phyloP scores from a whole-genome alignment of 495 filamentous ascomycete genomes.

The Lasiosphaeris hirsuta region DNA sequence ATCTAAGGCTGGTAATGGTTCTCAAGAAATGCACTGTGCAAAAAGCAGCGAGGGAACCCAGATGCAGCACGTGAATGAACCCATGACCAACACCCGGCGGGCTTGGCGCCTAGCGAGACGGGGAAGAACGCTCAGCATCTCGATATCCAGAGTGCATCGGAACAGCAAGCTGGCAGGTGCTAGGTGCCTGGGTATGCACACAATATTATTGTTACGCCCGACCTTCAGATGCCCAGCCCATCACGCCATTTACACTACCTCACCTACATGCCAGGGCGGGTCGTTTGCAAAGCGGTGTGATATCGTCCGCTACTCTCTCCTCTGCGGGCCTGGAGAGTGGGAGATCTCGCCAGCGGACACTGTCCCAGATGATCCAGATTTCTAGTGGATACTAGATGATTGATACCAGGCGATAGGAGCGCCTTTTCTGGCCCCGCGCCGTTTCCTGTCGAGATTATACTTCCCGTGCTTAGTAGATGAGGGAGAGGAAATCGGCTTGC shows the following conservation, averaged over 20 bases:
- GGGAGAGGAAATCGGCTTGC: constrained; percentile 19
- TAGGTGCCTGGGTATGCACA: no score
- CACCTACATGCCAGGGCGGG: not conserved
- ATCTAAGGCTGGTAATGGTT: no score
- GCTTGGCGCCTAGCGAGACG: not conserved
- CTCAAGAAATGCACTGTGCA: no score
- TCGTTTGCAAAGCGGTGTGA: constrained; percentile 5
- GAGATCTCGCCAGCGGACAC: not conserved
- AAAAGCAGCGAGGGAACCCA: no score
- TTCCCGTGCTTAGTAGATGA: not conserved
- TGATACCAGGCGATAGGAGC: not conserved
- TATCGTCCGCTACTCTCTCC: not conserved
- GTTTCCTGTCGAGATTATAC: constrained; percentile 3
- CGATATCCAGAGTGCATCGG: not conserved
- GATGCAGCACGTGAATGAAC: constrained; percentile 7
- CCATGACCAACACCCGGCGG: not conserved
- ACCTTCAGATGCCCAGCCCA: not conserved
- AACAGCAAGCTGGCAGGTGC: no score
- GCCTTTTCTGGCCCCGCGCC: not conserved
- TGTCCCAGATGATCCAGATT: not conserved
- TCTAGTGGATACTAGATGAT: not conserved
- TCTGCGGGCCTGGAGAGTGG: not conserved
- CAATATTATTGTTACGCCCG: not conserved
- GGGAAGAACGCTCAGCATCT: not conserved
- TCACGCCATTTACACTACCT: constrained; percentile 14